Base-by-base conservation (phyloP, 306 rosid species). In the Crotalaria pallida region DNA sequence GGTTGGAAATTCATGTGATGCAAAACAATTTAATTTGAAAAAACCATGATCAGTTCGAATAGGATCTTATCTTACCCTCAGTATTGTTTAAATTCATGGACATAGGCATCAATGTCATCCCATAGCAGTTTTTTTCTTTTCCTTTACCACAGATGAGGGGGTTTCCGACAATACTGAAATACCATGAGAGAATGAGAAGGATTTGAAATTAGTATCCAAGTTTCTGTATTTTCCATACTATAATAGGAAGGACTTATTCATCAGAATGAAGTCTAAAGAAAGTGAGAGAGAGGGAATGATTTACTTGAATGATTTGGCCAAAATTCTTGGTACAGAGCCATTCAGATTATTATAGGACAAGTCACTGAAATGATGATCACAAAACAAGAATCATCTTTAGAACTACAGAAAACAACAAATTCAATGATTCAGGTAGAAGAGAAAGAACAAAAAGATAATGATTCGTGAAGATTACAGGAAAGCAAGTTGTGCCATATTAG, bases 301-400 rank as follows among this genome's bases (percentile, higher is more conserved):
- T 75, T 79, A 90, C 98, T 88, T 90, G 97, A 90, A 88, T 73
- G 98, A 87, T 81, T 87, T 93, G 72, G 92, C 94, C 47, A 90
- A 83, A 68, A 93, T 85, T 90, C 82, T 85, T 15, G 97, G 97
- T 9, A 87, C 84, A 31, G 89, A 84, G 44, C 86, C 92, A 71
- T 88, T 93, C 51, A 93, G 77, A 81, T 93, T 90, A 76, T 93
- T 93, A 83, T 66, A 88, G 68, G 98, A 93, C 74, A 93, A 70
- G 76, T 93, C 98, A 19, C 98, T 93, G 85, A 73, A 71, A 65
- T 66, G 38, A 73, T 69, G 12, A 79, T 31, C 60, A 74, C 18
- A 77, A 80, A 70, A 65, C 27, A 58, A 55, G 5, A 55, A 65
- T 16, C 22, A 38, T 36, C 19, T 18, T 64, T n/a, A 40, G 47